Evolutionary conservation across 2,329 filamentous ascomycete genomes (phyloP).

Genomic region (Hansfordia pulvinata): DNA sequence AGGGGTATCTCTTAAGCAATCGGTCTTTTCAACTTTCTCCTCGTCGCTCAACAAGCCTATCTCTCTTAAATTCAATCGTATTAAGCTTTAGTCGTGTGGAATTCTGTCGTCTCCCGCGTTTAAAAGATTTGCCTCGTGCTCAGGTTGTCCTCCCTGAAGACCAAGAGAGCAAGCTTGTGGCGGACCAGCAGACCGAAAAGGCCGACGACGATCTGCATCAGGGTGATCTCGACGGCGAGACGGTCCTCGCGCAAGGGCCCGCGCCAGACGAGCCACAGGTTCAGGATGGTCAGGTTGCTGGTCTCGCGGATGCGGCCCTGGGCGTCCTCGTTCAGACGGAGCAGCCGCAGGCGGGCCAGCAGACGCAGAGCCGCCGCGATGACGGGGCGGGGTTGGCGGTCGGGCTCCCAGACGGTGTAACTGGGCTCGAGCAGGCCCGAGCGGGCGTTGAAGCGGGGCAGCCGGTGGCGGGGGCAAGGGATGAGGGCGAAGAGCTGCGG

Average conservation of each 20-base stretch:
- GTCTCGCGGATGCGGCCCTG: conserved; percentile 63
- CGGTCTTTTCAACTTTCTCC: too few relatives aligned
- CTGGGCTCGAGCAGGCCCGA: conserved; percentile 81
- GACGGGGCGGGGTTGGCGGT: conserved; percentile 52
- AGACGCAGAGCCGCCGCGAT: conserved; percentile 53
- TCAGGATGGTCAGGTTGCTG: conserved; percentile 85
- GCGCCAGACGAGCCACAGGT: conserved; percentile 92
- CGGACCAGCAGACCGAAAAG: conserved; percentile 74
- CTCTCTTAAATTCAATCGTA: too few relatives aligned
- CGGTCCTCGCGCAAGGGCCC: conserved; percentile 81
- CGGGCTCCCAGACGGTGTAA: conserved; percentile 57
- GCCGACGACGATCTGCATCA: conserved; percentile 65
- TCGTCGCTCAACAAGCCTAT: too few relatives aligned
- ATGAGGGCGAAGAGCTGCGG: conserved; percentile 86
- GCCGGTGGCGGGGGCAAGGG: conserved; percentile 82
- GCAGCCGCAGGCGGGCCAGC: conserved; percentile 52
- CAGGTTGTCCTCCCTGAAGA: conserved; percentile 85
- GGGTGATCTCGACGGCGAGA: conserved; percentile 65
- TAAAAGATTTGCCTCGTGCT: conserved; percentile 21
- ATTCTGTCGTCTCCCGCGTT: conserved; percentile 1
- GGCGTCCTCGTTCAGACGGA: conserved; percentile 54
- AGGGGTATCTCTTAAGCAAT: too few relatives aligned
- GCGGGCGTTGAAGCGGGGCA: conserved; percentile 77
- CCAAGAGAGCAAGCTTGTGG: conserved; percentile 71
- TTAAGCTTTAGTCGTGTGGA: too few relatives aligned